Percentiles rank a stretch among this genome's conserved stretches.
phyloP scores from a whole-genome alignment of 1,139 yeast species.

The Pichia sp. region DNA sequence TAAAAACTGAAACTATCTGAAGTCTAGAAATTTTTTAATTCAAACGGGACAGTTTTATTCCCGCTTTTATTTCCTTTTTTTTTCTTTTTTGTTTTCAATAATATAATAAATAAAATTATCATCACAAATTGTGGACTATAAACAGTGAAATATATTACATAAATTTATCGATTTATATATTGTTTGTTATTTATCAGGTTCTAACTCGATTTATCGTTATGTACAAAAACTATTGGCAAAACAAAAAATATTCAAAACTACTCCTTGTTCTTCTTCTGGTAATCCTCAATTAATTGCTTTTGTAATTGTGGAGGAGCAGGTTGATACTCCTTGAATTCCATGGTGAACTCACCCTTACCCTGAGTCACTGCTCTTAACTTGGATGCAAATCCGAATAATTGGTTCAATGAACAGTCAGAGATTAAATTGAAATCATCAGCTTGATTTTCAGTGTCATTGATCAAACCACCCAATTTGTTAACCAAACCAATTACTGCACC shows the following conservation, averaged over 20 bases:
- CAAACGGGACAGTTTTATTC: too few species aligned
- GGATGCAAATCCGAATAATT: conserved; percentile 95
- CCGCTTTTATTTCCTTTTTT: too few species aligned
- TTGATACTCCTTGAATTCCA: conserved; percentile 89
- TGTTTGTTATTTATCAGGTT: not conserved
- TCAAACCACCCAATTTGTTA: conserved; percentile 89
- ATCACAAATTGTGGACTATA: not conserved
- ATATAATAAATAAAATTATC: too few species aligned
- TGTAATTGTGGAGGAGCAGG: conserved; percentile 91
- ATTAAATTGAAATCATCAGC: conserved; percentile 90
- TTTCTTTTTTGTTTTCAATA: too few species aligned
- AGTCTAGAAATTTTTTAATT: too few species aligned
- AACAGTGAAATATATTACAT: not conserved
- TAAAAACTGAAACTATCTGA: not conserved
- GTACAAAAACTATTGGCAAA: not conserved
- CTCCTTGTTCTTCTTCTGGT: conserved; percentile 48
- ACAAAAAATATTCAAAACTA: not conserved
- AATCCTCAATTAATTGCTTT: conserved; percentile 82
- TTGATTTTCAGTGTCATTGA: conserved; percentile 89
- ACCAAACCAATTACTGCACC: conserved; percentile 86
- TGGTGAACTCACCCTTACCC: conserved; percentile 96
- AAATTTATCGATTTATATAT: not conserved
- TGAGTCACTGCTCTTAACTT: conserved; percentile 94
- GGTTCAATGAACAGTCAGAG: conserved; percentile 92
- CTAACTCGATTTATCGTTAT: not conserved